These are phyloP conservation scores for Phytopythium chamaehyphon DNA, from an alignment of 352 stramenopile species.

Conservation along the genomic window DNA sequence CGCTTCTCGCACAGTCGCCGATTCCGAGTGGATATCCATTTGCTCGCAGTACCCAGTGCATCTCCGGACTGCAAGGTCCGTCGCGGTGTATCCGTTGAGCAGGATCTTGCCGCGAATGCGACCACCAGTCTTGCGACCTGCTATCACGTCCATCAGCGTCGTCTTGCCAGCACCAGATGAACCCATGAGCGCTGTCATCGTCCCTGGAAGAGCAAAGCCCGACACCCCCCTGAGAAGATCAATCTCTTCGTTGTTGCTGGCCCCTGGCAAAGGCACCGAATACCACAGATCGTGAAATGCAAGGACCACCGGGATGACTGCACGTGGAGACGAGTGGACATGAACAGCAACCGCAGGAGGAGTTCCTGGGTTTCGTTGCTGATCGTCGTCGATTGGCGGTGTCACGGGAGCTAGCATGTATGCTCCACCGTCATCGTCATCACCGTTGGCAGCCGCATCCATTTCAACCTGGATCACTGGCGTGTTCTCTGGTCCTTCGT, in stretches of 20 bases:
- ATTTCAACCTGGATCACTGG: slow-evolving; percentile 30
- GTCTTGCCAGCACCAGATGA: slow-evolving; percentile 88
- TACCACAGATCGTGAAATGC: slow-evolving; percentile 58
- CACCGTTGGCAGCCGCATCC: slow-evolving; percentile 18
- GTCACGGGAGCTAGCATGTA: slow-evolving; percentile 2
- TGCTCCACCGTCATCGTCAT: slow-evolving; percentile 4
- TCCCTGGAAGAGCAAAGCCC: slow-evolving; percentile 54
- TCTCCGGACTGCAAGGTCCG: slow-evolving; percentile 40
- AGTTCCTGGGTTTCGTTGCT: background rate
- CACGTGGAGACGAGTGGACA: background rate
- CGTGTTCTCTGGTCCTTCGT: slow-evolving; percentile 44
- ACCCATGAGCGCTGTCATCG: slow-evolving; percentile 72
- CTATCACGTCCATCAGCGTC: slow-evolving; percentile 94
- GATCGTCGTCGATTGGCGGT: background rate
- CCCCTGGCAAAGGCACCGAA: slow-evolving; percentile 41
- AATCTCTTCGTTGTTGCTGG: slow-evolving; percentile 38
- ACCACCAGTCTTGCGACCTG: slow-evolving; percentile 87
- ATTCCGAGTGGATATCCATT: slow-evolving; percentile 89
- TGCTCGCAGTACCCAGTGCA: slow-evolving; percentile 71
- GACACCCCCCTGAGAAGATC: slow-evolving; percentile 81
- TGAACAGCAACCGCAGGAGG: slow-evolving; percentile 1
- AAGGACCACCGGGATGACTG: slow-evolving; percentile 27
- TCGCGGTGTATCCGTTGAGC: slow-evolving; percentile 43
- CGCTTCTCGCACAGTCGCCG: slow-evolving; percentile 85
- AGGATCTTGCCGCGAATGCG: slow-evolving; percentile 67